Evolutionary conservation across 2,329 filamentous ascomycete genomes (phyloP).

Genomic region (Capronia epimyces): DNA sequence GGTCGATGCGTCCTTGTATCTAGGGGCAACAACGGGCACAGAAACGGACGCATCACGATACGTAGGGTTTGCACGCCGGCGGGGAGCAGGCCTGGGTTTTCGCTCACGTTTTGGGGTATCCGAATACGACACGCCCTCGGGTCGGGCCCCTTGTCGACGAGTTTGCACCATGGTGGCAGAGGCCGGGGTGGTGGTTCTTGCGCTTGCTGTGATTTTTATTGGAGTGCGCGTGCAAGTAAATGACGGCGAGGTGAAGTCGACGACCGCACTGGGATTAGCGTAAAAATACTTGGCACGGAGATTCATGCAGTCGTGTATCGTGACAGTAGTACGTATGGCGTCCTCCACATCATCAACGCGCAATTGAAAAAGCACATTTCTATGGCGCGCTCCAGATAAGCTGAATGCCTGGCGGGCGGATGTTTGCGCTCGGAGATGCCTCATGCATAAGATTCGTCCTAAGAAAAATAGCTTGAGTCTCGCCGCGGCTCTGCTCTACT

Average conservation of each 20-base stretch:
- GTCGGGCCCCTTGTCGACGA: slow-evolving; percentile 20
- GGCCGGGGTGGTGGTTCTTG: neutral
- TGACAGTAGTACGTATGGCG: too few species aligned
- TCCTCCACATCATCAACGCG: too few species aligned
- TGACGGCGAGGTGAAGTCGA: slow-evolving; percentile 27
- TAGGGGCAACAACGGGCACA: neutral
- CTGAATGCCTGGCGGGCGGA: too few species aligned
- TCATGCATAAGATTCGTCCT: too few species aligned
- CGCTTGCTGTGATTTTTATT: neutral
- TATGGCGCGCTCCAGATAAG: too few species aligned
- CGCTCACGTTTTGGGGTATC: slow-evolving; percentile 22
- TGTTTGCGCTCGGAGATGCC: too few species aligned
- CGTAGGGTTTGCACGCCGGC: neutral
- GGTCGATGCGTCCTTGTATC: neutral
- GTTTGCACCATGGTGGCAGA: slow-evolving; percentile 19
- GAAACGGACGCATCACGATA: neutral
- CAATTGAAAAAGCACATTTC: too few species aligned
- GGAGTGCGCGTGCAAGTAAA: neutral
- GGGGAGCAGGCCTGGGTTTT: slow-evolving; percentile 3
- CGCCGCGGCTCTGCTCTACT: too few species aligned
- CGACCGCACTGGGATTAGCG: too few species aligned
- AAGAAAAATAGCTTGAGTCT: too few species aligned
- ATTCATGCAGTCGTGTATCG: too few species aligned
- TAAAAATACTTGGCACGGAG: too few species aligned
- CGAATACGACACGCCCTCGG: slow-evolving; percentile 20